These are phyloP conservation scores for Auricularia sp. DNA, from an alignment of 768 basidiomycete genomes.

Conservation along the genomic window DNA sequence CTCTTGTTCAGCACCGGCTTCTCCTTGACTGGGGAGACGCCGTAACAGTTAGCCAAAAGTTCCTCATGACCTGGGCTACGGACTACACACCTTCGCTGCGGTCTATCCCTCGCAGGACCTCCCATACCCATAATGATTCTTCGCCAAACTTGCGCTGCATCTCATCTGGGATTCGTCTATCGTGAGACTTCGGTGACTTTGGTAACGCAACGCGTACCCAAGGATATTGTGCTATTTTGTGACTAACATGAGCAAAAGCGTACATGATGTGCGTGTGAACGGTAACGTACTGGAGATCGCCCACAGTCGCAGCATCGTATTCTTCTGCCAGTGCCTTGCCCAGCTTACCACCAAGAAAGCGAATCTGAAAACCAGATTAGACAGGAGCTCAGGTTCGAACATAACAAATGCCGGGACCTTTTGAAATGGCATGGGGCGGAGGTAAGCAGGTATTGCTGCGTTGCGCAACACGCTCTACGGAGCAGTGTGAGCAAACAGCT, in stretches of 20 bases:
- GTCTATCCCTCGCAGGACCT: constrained; percentile 83
- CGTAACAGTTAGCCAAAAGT: too few species aligned
- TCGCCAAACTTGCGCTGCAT: constrained; percentile 77
- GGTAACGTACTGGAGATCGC: constrained; percentile 69
- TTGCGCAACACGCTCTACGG: constrained; percentile 74
- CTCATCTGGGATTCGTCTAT: constrained; percentile 45
- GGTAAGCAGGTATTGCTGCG: constrained; percentile 71
- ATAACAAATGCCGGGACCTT: constrained; percentile 38
- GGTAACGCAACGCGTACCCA: constrained; percentile 34
- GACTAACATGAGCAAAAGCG: too few species aligned
- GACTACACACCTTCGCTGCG: constrained; percentile 60
- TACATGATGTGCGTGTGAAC: too few species aligned
- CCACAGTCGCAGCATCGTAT: constrained; percentile 82
- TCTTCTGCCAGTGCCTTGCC: constrained; percentile 79
- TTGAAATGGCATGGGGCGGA: constrained; percentile 78
- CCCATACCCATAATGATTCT: constrained; percentile 82
- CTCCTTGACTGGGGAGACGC: too few species aligned
- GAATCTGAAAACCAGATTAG: constrained; percentile 45
- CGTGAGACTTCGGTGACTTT: constrained; percentile 3
- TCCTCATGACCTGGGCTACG: neutral
- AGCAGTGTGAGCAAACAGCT: neutral
- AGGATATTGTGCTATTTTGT: constrained; percentile 39
- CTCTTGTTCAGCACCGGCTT: constrained; percentile 73
- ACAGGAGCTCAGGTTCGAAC: neutral
- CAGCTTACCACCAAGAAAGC: constrained; percentile 90